Base-by-base conservation (phyloP, 768 basidiomycete species). In the Dacryopinax spathularia region DNA sequence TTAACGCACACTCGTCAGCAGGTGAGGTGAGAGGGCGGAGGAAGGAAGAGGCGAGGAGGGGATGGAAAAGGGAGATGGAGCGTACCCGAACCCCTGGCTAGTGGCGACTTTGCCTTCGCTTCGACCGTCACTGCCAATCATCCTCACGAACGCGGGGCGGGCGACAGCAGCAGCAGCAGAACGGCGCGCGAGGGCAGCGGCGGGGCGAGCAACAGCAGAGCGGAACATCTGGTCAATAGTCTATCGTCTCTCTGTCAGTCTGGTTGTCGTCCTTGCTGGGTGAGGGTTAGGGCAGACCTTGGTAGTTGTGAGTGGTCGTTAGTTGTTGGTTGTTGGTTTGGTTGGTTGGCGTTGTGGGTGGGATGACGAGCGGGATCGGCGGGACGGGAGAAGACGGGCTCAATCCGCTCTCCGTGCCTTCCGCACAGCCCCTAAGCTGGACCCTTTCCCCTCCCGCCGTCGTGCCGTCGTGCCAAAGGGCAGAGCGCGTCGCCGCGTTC, bases 341-440 rank as follows among this genome's bases (percentile, higher is more conserved):
- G 10, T 22, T 56, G 29, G 25, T 3, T 56, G 25, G 25, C n/a
- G n/a, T n/a, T 5, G 22, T 31, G 48, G 48, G 48, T 15, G 22
- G 10, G 22, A 10, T 44, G 43, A 44, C 25, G 25, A 29, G 48
- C 10, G 13, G 48, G 48, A 56, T n/a, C n/a, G n/a, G 48, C 48
- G 48, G 48, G 48, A 56, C 48, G 48, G 48, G 48, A 56, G 48
- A 56, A 56, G 48, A 56, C 48, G 48, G 48, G 15, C 10, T 20
- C 29, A 25, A 56, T 56, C 48, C 15, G 3, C 7, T 41, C 7
- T 15, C n/a, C n/a, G n/a, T n/a, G n/a, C n/a, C n/a, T n/a, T n/a
- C n/a, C n/a, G 48, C 48, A 56, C 48, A 56, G 48, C 48, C 48
- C 22, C 48, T 56, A 20, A 44, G n/a, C 25, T 7, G 48, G 48